Evolutionary conservation across 2,329 filamentous ascomycete species (phyloP), one percentile per base, ranked within the genome.

Genomic region (Trichoderma oligosporum): DNA sequence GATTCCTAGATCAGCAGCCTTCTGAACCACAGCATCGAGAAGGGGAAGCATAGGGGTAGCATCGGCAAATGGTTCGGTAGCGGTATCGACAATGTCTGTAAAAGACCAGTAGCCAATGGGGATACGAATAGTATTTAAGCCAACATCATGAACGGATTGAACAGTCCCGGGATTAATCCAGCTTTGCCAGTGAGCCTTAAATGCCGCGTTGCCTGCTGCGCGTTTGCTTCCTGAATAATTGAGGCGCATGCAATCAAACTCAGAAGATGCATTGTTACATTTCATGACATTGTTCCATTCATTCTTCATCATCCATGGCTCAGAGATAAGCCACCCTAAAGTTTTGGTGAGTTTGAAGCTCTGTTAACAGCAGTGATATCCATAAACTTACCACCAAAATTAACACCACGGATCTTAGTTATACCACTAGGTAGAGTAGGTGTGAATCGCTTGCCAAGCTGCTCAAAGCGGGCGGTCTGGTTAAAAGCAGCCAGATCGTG

Each of bases 31-130:
- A 22, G 61, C 64, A 33, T 70, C 68, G 27, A 70, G 67, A 53
- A 68, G 68, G 1, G 66, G 66, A 3, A 70, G 63, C 68, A 67
- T 67, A 25, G 38, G 63, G 58, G 60, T 42, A 48, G 61, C 62
- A 16, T 64, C 62, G 11, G 79, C 77, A 58, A 82, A 82, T 54
- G 78, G 71, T 66, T 81, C 79, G 55, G 70, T 76, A 49, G 71
- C 51, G 36, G 56, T 63, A 58, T 78, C 71, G n/a, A 82, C 76
- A 8, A 79, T 66, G 39, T 71, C 71, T 60, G 79, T 75, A 29
- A 76, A 68, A 33, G 81, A 73, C 79, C 79, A 82, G 66, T 79
- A 82, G 18, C 79, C 80, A 3, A 82, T 72, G 0, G 79, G 79
- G 18, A 82, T 77, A 8, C 79, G 73, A 44, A 82, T 71, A 1